phyloP scores from a whole-genome alignment of 1,284 basidiomycete species.

The Naganishia sp. region DNA sequence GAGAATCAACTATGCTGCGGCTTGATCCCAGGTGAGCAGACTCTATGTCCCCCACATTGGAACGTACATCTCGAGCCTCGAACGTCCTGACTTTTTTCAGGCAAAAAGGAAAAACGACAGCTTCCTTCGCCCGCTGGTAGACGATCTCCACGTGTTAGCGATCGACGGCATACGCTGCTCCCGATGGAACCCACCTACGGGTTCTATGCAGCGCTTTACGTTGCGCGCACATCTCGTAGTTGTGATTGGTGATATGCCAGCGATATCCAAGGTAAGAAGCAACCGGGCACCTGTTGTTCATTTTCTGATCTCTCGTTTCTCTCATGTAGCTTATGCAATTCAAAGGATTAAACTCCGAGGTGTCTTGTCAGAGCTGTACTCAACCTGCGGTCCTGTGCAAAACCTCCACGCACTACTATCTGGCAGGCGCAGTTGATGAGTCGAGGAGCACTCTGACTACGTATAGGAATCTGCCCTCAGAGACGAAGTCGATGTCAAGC shows the following conservation, averaged over 20 bases:
- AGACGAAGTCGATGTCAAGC: too few relatives aligned
- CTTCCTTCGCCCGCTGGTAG: background rate
- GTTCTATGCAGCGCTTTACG: background rate
- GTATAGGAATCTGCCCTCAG: too few relatives aligned
- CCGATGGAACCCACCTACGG: background rate
- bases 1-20: background rate
- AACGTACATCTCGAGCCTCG: too few relatives aligned
- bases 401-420: too few relatives aligned
- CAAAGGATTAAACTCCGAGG: background rate
- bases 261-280: background rate
- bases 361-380: background rate
- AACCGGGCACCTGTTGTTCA: too few relatives aligned
- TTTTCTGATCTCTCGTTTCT: background rate
- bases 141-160: background rate
- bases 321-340: background rate
- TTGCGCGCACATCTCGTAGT: background rate
- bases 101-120: background rate
- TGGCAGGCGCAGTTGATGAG: too few relatives aligned
- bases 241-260: conserved; percentile 1
- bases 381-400: background rate
- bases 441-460: too few relatives aligned
- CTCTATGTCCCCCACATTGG: too few relatives aligned
- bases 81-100: background rate
- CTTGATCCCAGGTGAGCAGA: conserved; percentile 1
- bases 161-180: background rate